These are phyloP conservation scores for Hymenochaete sp. DNA, from an alignment of 1,284 basidiomycete species.

Conservation along the genomic window DNA sequence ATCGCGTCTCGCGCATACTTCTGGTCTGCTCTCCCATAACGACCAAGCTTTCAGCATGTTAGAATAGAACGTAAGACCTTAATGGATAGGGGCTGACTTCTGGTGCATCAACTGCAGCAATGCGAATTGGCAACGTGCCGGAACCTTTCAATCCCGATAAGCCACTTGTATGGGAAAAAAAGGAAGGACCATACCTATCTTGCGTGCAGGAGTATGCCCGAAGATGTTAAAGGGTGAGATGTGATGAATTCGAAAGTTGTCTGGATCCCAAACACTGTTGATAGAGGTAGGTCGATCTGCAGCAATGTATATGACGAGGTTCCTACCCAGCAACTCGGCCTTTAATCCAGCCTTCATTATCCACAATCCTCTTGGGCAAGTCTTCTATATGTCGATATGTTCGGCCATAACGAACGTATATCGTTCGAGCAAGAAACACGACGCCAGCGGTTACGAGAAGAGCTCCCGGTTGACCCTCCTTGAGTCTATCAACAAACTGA, in stretches of 20 bases:
- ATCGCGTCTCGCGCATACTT: constrained; percentile 63
- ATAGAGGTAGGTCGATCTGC: neutral
- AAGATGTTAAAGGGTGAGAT: constrained; percentile 64
- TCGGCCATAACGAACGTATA: too few species aligned
- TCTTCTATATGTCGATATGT: too few species aligned
- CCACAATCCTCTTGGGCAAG: constrained; percentile 27
- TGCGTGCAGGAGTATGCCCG: constrained; percentile 67
- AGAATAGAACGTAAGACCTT: neutral
- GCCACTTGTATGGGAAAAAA: too few species aligned
- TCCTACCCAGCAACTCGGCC: constrained; percentile 67
- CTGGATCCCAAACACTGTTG: constrained; percentile 72
- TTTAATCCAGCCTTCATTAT: constrained; percentile 53
- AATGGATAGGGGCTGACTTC: constrained; percentile 42
- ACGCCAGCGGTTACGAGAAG: neutral
- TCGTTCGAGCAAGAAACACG: too few species aligned
- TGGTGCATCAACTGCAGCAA: constrained; percentile 85
- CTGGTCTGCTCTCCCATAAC: constrained; percentile 75
- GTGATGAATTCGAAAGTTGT: constrained; percentile 77
- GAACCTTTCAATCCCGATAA: too few species aligned
- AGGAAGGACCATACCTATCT: too few species aligned
- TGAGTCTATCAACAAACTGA: too few species aligned
- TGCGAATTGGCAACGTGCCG: constrained; percentile 78
- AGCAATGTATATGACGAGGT: neutral
- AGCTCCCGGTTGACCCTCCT: too few species aligned
- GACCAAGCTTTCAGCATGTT: constrained; percentile 42